Evolutionary conservation across 2,329 filamentous ascomycete genomes (phyloP).

Genomic region (Decorospora gaudefroyi): DNA sequence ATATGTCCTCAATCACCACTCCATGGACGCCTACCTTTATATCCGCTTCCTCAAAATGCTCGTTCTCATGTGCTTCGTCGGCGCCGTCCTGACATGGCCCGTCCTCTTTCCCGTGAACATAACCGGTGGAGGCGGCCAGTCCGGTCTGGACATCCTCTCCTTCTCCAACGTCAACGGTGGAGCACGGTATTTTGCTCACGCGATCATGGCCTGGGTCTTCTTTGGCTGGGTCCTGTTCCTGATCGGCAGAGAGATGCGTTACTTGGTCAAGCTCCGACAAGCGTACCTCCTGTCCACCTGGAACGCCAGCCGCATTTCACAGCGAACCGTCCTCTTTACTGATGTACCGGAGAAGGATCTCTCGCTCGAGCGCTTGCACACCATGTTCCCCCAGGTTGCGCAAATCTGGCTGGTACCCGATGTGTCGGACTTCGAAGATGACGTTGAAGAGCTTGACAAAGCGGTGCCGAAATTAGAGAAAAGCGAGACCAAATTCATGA

Average conservation of each 20-base stretch:
- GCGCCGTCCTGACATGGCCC: slow-evolving; percentile 52
- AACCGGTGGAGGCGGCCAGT: slow-evolving; percentile 42
- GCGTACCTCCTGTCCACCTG: slow-evolving; percentile 53
- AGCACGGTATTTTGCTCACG: slow-evolving; percentile 51
- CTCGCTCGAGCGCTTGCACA: slow-evolving; percentile 47
- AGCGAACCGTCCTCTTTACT: slow-evolving; percentile 55
- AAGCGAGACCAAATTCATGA: slow-evolving; percentile 50
- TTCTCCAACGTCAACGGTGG: slow-evolving; percentile 29
- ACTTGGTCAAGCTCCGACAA: slow-evolving; percentile 54
- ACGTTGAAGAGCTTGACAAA: slow-evolving; percentile 52
- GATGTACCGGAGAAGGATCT: slow-evolving; percentile 50
- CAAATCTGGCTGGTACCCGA: slow-evolving; percentile 55
- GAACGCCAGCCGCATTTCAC: slow-evolving; percentile 52
- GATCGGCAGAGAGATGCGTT: slow-evolving; percentile 53
- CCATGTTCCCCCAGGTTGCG: slow-evolving; percentile 47
- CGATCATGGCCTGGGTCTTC: slow-evolving; percentile 51
- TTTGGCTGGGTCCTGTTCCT: slow-evolving; percentile 51
- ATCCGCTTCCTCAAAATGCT: slow-evolving; percentile 54
- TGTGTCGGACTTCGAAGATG: slow-evolving; percentile 49
- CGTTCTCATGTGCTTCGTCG: slow-evolving; percentile 51
- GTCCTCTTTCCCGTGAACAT: slow-evolving; percentile 55
- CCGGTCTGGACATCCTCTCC: slow-evolving; percentile 45
- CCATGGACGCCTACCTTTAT: slow-evolving; percentile 56
- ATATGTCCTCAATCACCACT: slow-evolving; percentile 55
- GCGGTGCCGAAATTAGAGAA: slow-evolving; percentile 51